phyloP scores from a whole-genome alignment of 495 filamentous ascomycete species.

The Letharia lupina region DNA sequence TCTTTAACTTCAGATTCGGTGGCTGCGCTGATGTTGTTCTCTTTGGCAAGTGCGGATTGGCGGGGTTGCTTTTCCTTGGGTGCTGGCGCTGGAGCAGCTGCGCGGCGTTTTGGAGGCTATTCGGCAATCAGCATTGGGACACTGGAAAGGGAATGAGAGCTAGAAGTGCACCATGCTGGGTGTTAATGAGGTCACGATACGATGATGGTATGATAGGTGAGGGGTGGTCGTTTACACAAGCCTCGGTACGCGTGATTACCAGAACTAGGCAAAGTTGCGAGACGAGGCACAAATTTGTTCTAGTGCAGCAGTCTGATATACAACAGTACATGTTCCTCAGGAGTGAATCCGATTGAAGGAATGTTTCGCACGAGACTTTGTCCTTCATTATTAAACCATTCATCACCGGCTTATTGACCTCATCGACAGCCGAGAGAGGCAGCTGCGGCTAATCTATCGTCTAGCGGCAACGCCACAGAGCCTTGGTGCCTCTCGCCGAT shows the following conservation, averaged over 20 bases:
- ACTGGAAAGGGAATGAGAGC: background rate
- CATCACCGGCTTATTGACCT: too few species aligned
- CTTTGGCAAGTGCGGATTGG: conserved; percentile 78
- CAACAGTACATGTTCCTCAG: background rate
- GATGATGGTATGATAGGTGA: background rate
- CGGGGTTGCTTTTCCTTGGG: conserved; percentile 28
- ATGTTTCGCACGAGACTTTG: conserved; percentile 3
- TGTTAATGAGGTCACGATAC: background rate
- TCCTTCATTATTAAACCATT: background rate
- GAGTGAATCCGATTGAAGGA: conserved; percentile 1
- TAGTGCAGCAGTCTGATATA: too few species aligned
- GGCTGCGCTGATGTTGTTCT: conserved; percentile 70
- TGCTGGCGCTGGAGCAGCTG: conserved; percentile 12
- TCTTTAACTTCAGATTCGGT: conserved; percentile 88
- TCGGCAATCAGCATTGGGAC: background rate
- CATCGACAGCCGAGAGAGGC: background rate
- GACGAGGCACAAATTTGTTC: background rate
- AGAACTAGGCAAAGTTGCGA: background rate
- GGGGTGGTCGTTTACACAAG: background rate
- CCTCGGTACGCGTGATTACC: background rate
- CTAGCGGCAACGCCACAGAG: conserved; percentile 1
- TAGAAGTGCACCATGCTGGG: conserved; percentile 5
- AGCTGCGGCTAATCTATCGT: background rate
- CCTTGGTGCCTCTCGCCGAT: background rate
- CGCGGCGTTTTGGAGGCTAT: conserved; percentile 22